Evolutionary conservation across 805 yeast species (phyloP).

Genomic region (Kazachstania bromeliacearum): DNA sequence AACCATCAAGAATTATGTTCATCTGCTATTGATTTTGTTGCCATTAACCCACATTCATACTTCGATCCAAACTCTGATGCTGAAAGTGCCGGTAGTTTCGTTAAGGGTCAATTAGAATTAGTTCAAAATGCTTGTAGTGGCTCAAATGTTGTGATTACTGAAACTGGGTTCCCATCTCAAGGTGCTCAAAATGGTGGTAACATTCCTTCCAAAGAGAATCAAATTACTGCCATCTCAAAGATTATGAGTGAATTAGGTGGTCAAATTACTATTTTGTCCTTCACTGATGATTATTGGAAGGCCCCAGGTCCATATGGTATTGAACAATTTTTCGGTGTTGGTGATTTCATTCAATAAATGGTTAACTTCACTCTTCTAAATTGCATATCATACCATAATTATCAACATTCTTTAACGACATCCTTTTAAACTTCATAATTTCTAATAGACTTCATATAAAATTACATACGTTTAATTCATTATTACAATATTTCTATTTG

Average conservation of each 20-base stretch:
- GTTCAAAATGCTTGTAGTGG: constrained; percentile 48
- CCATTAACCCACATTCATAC: constrained; percentile 81
- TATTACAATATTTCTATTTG: no score
- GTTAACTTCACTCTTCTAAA: no score
- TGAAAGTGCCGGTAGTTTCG: constrained; percentile 58
- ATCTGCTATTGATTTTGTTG: constrained; percentile 71
- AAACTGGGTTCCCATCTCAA: constrained; percentile 80
- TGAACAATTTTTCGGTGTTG: constrained; percentile 79
- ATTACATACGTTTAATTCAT: no score
- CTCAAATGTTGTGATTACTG: constrained; percentile 54
- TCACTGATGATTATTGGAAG: constrained; percentile 85
- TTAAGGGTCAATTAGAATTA: constrained; percentile 49
- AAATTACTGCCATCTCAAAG: constrained; percentile 53
- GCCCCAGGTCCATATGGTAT: constrained; percentile 71
- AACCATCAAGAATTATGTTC: constrained; percentile 61
- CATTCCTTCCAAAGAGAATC: constrained; percentile 63
- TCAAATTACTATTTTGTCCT: constrained; percentile 62
- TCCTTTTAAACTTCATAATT: no score
- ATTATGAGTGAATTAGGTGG: constrained; percentile 51
- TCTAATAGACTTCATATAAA: no score
- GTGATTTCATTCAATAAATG: constrained; percentile 24
- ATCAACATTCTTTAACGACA: no score
- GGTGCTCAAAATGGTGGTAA: constrained; percentile 68
- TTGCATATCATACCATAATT: no score
- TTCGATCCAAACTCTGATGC: constrained; percentile 60